Base-by-base conservation (phyloP, 768 basidiomycete genomes). In the Sporobolomyces pararoseus region DNA sequence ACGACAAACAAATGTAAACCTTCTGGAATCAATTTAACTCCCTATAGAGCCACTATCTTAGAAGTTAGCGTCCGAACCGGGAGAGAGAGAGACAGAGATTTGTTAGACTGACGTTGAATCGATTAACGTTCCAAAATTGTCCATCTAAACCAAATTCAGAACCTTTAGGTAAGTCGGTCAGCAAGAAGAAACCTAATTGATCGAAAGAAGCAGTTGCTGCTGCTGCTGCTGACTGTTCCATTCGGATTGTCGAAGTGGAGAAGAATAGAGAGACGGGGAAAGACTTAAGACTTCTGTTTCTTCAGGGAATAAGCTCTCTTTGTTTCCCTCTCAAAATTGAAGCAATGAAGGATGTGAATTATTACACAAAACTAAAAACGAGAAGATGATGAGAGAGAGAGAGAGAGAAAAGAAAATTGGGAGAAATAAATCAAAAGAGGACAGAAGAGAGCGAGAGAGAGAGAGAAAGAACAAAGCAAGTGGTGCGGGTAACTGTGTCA, bases 141-240 rank as follows among this genome's bases (percentile, higher is more conserved):
- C 79, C 79, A 64, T 82, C 81, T 35, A 81, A 70, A 10, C 79
- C 80, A 54, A 80, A 80, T 68, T 81, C 80, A 29, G 74, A 72
- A 4, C 80, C 80, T 57, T 75, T 55, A 0, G 77, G 77, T 21
- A 81, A 73, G 19, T 75, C 77, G 0, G 76, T 53, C 50, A 82
- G 61, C 62, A 82, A 37, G 51, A 80, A 68, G 71, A 80, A 68
- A 14, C 66, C 66, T 12, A 62, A 23, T 25, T 42, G 4, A 7
- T 44, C n/a, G 59, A 44, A 62, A 19, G 44, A n/a, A n/a, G n/a
- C n/a, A n/a, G n/a, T 19, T 19, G 47, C 37, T 25, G 60, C 57
- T 0, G 68, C 68, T 16, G 13, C 10, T 1, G 12, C 7, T 12
- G 59, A 44, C 5, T 21, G 55, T 23, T 65, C 44, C 59, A 46